Percentiles rank a stretch among this genome's conserved stretches.
Evolutionary conservation across 169 alveolate species (phyloP).

Genomic region (Babesia bigemina): DNA sequence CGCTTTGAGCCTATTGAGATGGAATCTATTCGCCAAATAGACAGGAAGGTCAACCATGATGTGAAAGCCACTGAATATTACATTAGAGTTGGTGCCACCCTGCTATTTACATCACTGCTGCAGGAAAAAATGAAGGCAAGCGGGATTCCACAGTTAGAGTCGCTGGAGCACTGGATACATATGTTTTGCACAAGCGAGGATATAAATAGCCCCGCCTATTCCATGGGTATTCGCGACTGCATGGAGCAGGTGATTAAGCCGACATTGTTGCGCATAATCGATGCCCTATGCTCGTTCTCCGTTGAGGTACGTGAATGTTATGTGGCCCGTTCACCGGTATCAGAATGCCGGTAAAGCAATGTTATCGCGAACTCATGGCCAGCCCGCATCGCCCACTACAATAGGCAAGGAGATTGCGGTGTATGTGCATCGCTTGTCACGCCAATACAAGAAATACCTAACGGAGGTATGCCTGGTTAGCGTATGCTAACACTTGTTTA

Average conservation of each 20-base stretch:
- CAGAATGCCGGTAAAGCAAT: slow-evolving; percentile 86
- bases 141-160: slow-evolving; percentile 58
- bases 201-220: slow-evolving; percentile 90
- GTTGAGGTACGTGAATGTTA: slow-evolving; percentile 37
- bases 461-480: slow-evolving; percentile 18
- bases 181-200: slow-evolving; percentile 94
- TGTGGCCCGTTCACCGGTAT: not conserved
- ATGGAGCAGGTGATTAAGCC: slow-evolving; percentile 77
- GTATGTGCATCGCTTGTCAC: slow-evolving; percentile 58
- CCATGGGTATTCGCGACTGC: slow-evolving; percentile 83
- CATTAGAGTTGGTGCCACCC: slow-evolving; percentile 77
- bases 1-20: slow-evolving; percentile 78
- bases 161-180: slow-evolving; percentile 85
- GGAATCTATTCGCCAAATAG: slow-evolving; percentile 79
- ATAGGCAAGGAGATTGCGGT: slow-evolving; percentile 94
- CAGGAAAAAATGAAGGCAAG: slow-evolving; percentile 55
- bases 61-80: slow-evolving; percentile 92
- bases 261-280: slow-evolving; percentile 64
- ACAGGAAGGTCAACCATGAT: slow-evolving; percentile 89
- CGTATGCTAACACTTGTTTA: not conserved
- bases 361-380: slow-evolving; percentile 95
- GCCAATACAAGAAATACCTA: slow-evolving; percentile 60
- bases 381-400: slow-evolving; percentile 96
- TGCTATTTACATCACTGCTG: not conserved
- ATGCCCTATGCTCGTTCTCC: slow-evolving; percentile 69